These are phyloP conservation scores for Lipomyces yamadae DNA, from an alignment of 805 yeast species.

Conservation along the genomic window DNA sequence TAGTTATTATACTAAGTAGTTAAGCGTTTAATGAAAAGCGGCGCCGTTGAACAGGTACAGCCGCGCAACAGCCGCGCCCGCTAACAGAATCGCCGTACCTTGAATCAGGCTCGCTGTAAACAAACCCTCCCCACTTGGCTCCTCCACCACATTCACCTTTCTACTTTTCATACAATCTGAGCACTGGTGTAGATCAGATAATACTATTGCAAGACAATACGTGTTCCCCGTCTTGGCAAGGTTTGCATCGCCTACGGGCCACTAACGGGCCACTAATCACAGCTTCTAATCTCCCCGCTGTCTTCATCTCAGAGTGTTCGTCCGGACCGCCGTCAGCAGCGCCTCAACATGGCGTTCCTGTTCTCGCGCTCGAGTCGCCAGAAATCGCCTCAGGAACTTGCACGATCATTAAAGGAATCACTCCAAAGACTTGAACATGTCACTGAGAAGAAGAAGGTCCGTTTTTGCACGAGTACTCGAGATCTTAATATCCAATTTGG, in stretches of 20 bases:
- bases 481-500: slow-evolving; percentile 39
- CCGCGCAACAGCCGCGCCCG: background rate
- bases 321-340: slow-evolving; percentile 7
- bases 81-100: background rate
- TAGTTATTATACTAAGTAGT: too few species aligned
- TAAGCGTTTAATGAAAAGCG: too few species aligned
- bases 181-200: background rate
- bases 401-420: slow-evolving; percentile 74
- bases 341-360: slow-evolving; percentile 72
- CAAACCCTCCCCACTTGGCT: background rate
- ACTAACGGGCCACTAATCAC: background rate
- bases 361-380: slow-evolving; percentile 78
- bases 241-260: background rate
- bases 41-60: background rate
- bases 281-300: background rate
- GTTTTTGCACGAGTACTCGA: slow-evolving; percentile 39
- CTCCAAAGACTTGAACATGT: slow-evolving; percentile 48
- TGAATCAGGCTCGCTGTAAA: background rate
- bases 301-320: background rate
- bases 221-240: background rate
- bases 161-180: background rate
- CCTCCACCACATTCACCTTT: background rate
- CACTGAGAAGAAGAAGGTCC: slow-evolving; percentile 50
- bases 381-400: slow-evolving; percentile 84
- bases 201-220: background rate